Base-by-base conservation (phyloP, 1,284 basidiomycete species). In the Fistulinella staudtii region DNA sequence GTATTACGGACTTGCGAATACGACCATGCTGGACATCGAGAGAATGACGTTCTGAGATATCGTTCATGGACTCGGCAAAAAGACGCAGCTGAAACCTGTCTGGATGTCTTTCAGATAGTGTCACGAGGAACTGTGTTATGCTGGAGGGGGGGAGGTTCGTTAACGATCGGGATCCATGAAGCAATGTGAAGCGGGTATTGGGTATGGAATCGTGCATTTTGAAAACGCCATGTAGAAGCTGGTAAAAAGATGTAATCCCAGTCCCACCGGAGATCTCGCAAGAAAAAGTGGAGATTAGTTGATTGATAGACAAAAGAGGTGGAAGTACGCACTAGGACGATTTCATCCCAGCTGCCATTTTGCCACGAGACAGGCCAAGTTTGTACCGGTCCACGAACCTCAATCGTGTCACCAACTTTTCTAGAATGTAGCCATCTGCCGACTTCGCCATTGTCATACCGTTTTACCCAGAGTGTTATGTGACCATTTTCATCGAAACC, bases 391-490 rank as follows among this genome's bases (percentile, higher is more conserved):
- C 87, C 89, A n/a, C 89, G 78, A 5, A 92, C 68, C 55, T 85
- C 84, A 23, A 93, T 70, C 18, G 65, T 63, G 34, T 90, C 85
- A 6, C 86, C 88, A 2, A 72, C 65, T 36, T 65, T 65, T 58
- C 82, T 85, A 6, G 83, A 73, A 60, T 89, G 85, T 39, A 93
- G 61, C 85, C 88, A 93, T 35, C 84, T 74, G 6, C 85, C 83
- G 25, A 91, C 84, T 66, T 93, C 89, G 27, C 90, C 89, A 42
- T 76, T 76, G 0, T 77, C 74, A 54, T 92, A 93, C 51, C 72
- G 78, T 66, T 89, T 89, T 27, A 92, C 73, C 85, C 87, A 90
- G 38, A 89, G 76, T 35, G 67, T 66, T 72, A 89, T 80, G 39
- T 70, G 66, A 2, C 85, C 80, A 27, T 80, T 60, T 47, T 72